Evolutionary conservation across 257 asterid genomes (phyloP).

Genomic region (Plantago elongata): DNA sequence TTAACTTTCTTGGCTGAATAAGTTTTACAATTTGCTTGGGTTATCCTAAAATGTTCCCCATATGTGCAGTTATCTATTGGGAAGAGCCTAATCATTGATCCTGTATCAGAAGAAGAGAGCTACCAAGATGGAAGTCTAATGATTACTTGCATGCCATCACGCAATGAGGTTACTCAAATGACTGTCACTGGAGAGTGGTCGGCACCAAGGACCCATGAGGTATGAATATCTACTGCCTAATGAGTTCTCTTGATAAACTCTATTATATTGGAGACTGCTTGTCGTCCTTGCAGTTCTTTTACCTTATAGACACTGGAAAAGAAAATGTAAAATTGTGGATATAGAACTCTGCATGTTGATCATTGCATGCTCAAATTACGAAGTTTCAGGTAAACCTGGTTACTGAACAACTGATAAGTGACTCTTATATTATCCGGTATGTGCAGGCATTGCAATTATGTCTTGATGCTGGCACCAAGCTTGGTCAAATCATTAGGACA

Average conservation of each 20-base stretch:
- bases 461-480: conserved; percentile 88
- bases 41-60: not conserved
- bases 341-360: not conserved
- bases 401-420: not conserved
- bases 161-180: conserved; percentile 85
- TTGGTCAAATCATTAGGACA: conserved; percentile 70
- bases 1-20: not conserved
- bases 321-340: not conserved
- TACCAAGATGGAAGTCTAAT: conserved; percentile 66
- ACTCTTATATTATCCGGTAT: not conserved
- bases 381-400: not conserved
- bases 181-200: conserved; percentile 91
- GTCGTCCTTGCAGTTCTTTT: not conserved
- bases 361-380: not conserved
- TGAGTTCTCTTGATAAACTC: not conserved
- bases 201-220: conserved; percentile 76
- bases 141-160: conserved; percentile 88
- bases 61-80: conserved; percentile 62
- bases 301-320: not conserved
- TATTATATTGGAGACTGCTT: not conserved
- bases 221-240: conserved; percentile 22
- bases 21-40: not conserved
- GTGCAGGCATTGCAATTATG: conserved; percentile 88
- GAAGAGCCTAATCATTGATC: conserved; percentile 77
- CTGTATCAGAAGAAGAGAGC: conserved; percentile 80